Evolutionary conservation across 352 stramenopile species (phyloP).

Genomic region (Globisporangium cederbergense): DNA sequence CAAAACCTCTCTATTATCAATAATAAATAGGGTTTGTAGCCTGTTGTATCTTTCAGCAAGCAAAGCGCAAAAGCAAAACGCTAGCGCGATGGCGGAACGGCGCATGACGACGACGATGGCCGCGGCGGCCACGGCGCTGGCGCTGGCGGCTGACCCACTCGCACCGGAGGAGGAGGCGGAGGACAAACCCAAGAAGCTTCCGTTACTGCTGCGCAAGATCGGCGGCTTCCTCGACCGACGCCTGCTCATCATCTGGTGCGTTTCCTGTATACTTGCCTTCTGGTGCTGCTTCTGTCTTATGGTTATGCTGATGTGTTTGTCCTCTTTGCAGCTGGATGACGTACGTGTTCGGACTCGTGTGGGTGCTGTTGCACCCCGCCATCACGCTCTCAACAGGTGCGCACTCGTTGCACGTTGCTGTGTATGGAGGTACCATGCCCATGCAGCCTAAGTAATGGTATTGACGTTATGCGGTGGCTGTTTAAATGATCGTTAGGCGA

Average conservation of each 20-base stretch:
- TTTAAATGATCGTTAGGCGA: constrained; percentile 33
- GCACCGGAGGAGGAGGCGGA: neutral
- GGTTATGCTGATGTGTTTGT: neutral
- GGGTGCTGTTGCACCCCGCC: constrained; percentile 72
- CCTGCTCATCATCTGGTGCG: constrained; percentile 16
- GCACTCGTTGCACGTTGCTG: neutral
- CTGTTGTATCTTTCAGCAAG: neutral
- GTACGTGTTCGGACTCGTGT: constrained; percentile 66
- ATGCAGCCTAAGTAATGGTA: neutral
- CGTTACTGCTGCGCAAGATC: constrained; percentile 10
- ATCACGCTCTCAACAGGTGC: constrained; percentile 75
- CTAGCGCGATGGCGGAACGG: no score
- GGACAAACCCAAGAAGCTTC: constrained; percentile 16
- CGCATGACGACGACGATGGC: neutral
- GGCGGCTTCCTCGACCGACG: constrained; percentile 5
- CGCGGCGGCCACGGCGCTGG: neutral
- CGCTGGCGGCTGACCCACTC: neutral
- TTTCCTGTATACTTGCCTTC: neutral
- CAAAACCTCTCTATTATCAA: no score
- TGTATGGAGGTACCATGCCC: neutral
- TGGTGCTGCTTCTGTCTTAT: neutral
- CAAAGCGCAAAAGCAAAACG: neutral
- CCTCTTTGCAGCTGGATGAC: constrained; percentile 48
- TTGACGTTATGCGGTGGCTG: neutral
- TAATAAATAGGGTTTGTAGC: no score